These are phyloP conservation scores for Biscogniauxia sp. DNA, from an alignment of 2,329 filamentous ascomycete genomes.

Conservation along the genomic window DNA sequence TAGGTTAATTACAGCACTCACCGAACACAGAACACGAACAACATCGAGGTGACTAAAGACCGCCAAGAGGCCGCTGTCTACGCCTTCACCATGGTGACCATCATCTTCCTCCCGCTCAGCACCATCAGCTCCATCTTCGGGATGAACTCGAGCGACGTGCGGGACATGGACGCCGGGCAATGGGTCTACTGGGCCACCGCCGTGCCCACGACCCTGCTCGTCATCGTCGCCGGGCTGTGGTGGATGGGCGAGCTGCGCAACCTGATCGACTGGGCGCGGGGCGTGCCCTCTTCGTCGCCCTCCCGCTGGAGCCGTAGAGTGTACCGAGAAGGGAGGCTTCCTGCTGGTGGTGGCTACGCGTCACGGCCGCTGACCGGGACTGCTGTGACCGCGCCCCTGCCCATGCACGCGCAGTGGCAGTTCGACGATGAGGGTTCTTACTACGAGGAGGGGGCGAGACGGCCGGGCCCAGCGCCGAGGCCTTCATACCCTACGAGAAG, in stretches of 20 bases:
- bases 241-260: constrained; percentile 26
- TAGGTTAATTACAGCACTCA: not conserved
- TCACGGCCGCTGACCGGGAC: too few relatives aligned
- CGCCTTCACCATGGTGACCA: constrained; percentile 40
- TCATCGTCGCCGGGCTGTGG: constrained; percentile 27
- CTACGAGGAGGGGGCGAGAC: too few relatives aligned
- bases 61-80: constrained; percentile 26
- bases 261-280: constrained; percentile 12
- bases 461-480: too few relatives aligned
- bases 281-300: not conserved
- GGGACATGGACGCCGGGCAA: constrained; percentile 47
- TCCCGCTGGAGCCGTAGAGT: not conserved
- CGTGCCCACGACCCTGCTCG: constrained; percentile 42
- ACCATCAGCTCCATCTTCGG: constrained; percentile 41
- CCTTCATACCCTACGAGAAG: too few relatives aligned
- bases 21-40: constrained; percentile 20
- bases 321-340: too few relatives aligned
- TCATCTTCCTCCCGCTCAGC: constrained; percentile 39
- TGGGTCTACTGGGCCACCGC: constrained; percentile 51
- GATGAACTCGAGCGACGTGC: constrained; percentile 52
- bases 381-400: too few relatives aligned
- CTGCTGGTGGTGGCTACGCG: too few relatives aligned
- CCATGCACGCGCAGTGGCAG: too few relatives aligned
- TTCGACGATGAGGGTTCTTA: too few relatives aligned
- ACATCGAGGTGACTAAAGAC: constrained; percentile 23